Evolutionary conservation across 2,329 filamentous ascomycete species (phyloP).

Genomic region (Claviceps sp.): DNA sequence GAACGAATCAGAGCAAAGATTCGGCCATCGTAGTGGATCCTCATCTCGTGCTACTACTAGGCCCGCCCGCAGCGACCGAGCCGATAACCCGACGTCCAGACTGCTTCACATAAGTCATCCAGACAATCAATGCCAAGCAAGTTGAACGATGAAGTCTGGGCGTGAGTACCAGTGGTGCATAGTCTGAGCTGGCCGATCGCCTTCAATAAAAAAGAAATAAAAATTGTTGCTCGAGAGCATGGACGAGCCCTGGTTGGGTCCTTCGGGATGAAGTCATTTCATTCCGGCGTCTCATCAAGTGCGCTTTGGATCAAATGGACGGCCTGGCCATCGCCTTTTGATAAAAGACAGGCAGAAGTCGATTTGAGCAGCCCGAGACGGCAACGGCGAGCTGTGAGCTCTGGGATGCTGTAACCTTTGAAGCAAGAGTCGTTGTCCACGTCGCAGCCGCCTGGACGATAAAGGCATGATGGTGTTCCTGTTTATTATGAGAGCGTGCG

Average conservation of each 20-base stretch:
- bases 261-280: background rate
- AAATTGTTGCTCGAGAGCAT: background rate
- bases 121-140: background rate
- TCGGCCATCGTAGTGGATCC: background rate
- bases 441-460: background rate
- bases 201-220: background rate
- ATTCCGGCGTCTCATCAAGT: background rate
- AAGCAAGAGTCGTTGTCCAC: background rate
- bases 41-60: background rate
- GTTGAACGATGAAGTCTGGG: background rate
- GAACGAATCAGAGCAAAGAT: conserved; percentile 1
- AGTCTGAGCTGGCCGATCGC: background rate
- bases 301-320: no score
- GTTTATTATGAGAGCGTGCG: background rate
- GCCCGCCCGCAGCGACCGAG: no score
- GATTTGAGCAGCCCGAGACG: background rate
- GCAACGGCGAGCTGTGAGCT: background rate
- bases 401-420: background rate
- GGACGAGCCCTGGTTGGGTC: background rate
- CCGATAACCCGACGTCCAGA: no score
- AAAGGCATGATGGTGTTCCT: background rate
- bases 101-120: background rate
- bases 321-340: background rate
- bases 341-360: background rate
- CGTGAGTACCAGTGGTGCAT: no score